Evolutionary conservation across 2,329 filamentous ascomycete species (phyloP), one percentile per base, ranked within the genome.

Genomic region (Botrytis porri): DNA sequence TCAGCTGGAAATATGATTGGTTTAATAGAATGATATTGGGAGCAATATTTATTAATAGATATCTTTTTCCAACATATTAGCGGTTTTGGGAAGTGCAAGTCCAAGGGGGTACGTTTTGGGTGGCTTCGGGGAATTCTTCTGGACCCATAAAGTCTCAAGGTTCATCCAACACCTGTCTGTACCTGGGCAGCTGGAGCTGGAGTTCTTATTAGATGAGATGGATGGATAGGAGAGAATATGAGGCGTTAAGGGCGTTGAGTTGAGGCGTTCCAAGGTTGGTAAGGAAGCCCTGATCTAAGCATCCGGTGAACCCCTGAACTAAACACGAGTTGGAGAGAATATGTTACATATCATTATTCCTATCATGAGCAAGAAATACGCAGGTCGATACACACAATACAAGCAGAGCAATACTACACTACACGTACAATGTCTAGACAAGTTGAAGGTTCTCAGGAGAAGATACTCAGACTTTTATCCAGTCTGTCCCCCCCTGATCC

Each of bases 11-110:
- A 43, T 10, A 1, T 59, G 66, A 59, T 66, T 66, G 64, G 64
- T 9, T 54, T 9, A 3, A 39, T 25, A 8, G 4, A 22, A 12
- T 51, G 12, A 16, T n/a, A 29, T 16, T 3, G 25, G 59, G 8
- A 8, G 25, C 35, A n/a, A 16, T 35, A n/a, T 48, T 48, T 51
- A 65, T 65, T 51, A 65, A 65, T 65, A 65, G 63, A 64, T n/a
- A 18, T 43, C 37, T 8, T 20, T 63, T 43, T 63, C 35, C 29
- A 9, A 20, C 60, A 62, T 62, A 20, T 41, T 29, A 29, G 25
- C 37, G 60, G 7, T 29, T 62, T 62, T n/a, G 35, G 59, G 59
- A 39, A 32, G n/a, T 35, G 29, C 62, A 43, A 54, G 48, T 18
- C 16, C n/a, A 29, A 64, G 62, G 62, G 62, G 39, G 41, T 25